Percentiles rank a stretch among this genome's conserved stretches.
Evolutionary conservation across 345 rosid genomes (phyloP).

Genomic region (Aurinia saxatilis): DNA sequence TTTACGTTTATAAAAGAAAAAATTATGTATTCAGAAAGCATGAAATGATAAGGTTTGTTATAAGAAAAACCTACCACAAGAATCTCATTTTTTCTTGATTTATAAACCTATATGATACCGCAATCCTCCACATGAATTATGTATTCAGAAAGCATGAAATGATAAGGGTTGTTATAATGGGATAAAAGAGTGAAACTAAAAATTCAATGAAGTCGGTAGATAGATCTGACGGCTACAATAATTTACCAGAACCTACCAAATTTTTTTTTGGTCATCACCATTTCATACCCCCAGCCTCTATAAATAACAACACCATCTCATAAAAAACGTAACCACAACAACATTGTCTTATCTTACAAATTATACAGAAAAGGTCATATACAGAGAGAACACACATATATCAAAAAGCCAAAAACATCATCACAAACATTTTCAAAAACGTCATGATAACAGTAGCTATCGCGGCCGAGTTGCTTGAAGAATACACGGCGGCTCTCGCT

Average conservation of each 20-base stretch:
- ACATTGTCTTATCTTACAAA: constrained; percentile 16
- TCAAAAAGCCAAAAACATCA: neutral
- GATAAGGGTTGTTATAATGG: no score
- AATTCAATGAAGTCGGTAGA: constrained; percentile 10
- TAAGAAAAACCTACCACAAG: no score
- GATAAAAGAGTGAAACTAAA: neutral
- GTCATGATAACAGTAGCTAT: constrained; percentile 31
- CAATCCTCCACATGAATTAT: no score
- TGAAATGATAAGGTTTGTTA: no score
- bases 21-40: no score
- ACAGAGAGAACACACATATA: neutral
- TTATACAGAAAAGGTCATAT: neutral
- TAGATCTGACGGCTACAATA: constrained; percentile 20
- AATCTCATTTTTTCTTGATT: no score
- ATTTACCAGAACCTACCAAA: constrained; percentile 21
- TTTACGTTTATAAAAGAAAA: no score
- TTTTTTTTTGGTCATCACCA: constrained; percentile 9
- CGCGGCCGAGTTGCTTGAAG: constrained; percentile 32
- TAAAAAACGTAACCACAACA: constrained; percentile 6
- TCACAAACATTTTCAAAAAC: neutral
- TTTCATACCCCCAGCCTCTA: neutral
- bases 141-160: no score
- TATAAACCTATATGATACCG: no score
- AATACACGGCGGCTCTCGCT: constrained; percentile 30
- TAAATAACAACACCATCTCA: constrained; percentile 8